Evolutionary conservation across 495 filamentous ascomycete species (phyloP).

Genomic region (Cairneyella variabilis): DNA sequence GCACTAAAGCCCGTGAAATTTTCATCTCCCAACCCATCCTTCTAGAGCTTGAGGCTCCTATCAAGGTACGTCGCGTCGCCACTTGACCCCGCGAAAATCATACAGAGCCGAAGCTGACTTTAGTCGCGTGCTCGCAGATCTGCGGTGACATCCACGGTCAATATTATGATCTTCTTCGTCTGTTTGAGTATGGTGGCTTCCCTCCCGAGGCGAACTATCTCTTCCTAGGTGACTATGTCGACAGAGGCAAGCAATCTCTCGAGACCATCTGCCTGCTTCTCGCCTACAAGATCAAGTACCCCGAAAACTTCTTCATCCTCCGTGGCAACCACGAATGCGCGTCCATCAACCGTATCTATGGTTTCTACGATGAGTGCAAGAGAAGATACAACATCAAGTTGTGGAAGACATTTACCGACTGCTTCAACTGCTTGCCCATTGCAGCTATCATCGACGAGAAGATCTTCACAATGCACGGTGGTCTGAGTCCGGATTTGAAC

Average conservation of each 20-base stretch:
- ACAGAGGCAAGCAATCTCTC: constrained; percentile 98
- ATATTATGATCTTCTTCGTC: constrained; percentile 95
- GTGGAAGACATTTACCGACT: constrained; percentile 99
- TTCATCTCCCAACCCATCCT: constrained; percentile 99
- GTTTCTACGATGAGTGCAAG: constrained; percentile 99
- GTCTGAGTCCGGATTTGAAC: constrained; percentile 94
- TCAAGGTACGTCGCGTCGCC: constrained; percentile 69
- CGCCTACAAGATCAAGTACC: constrained; percentile 99
- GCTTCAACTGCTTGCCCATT: constrained; percentile 99
- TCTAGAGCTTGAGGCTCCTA: constrained; percentile 94
- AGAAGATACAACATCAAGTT: constrained; percentile 99
- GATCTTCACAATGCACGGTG: constrained; percentile 99
- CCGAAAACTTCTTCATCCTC: constrained; percentile 99
- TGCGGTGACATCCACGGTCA: constrained; percentile 99
- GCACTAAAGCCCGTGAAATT: constrained; percentile 98
- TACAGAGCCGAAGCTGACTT: constrained; percentile 1
- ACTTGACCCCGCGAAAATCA: neutral
- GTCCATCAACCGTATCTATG: constrained; percentile 99
- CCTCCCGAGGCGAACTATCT: constrained; percentile 99
- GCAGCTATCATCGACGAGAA: constrained; percentile 99
- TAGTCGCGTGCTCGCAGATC: constrained; percentile 55
- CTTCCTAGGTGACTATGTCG: constrained; percentile 98
- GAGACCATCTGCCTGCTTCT: constrained; percentile 98
- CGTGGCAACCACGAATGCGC: constrained; percentile 99
- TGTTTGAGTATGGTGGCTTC: constrained; percentile 99